A percentile compares a stretch with the other conserved stretches of the same genome.
These are phyloP conservation scores for Puccinellia tenuiflora DNA, from an alignment of 176 grass and related monocot genomes.

Conservation along the genomic window DNA sequence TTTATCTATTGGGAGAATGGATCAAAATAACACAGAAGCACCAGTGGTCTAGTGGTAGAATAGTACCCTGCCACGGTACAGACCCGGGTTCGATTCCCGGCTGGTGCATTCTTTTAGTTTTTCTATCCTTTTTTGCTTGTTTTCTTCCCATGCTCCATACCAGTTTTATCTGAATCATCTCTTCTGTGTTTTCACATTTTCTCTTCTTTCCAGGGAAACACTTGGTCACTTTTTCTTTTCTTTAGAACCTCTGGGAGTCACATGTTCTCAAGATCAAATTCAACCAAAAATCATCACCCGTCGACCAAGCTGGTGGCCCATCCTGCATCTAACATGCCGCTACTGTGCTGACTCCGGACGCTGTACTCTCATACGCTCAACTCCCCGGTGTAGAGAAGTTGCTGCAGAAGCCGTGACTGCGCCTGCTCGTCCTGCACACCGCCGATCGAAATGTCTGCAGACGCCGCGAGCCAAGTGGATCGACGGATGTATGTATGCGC, in stretches of 20 bases:
- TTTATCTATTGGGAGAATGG: too few species aligned
- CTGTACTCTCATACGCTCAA: not conserved
- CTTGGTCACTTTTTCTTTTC: not conserved
- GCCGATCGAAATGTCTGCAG: not conserved
- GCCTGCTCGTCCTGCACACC: not conserved
- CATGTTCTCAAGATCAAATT: not conserved
- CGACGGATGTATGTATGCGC: too few species aligned
- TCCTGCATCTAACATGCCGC: not conserved
- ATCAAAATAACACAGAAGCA: not conserved
- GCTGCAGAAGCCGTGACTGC: not conserved
- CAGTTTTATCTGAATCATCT: not conserved
- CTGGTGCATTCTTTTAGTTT: not conserved
- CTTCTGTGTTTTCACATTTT: not conserved
- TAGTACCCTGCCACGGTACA: conserved; percentile 68
- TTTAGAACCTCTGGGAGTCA: too few species aligned
- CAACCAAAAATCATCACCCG: not conserved
- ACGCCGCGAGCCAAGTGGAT: too few species aligned
- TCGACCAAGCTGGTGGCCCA: not conserved
- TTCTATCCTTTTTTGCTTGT: not conserved
- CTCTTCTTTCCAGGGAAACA: too few species aligned
- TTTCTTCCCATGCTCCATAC: not conserved
- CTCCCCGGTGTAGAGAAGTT: not conserved
- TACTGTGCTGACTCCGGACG: not conserved
- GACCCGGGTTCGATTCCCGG: conserved; percentile 54
- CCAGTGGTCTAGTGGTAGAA: conserved; percentile 27